Conservation (phyloP, 2,329 filamentous ascomycete genomes). For the Calonectria pteridis region DNA sequence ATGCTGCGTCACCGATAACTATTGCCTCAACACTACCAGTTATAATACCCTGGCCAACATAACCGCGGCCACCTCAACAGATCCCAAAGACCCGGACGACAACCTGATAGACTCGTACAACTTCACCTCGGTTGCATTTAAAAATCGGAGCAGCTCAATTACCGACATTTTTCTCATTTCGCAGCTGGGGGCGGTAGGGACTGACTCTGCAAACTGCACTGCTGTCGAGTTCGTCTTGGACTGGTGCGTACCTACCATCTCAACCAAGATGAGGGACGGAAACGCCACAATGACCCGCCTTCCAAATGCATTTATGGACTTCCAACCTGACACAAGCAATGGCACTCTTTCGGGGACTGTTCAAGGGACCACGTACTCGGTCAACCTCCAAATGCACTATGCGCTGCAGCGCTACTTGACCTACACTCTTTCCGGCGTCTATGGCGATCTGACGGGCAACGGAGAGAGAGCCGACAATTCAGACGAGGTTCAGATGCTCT, state of each 20-base stretch:
- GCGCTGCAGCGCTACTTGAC: neutral
- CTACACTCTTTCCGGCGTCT: neutral
- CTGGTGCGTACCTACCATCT: neutral
- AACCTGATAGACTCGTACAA: neutral
- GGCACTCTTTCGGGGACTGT: neutral
- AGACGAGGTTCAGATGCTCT: neutral
- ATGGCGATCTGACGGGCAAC: neutral
- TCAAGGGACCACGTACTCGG: neutral
- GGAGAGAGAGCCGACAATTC: neutral
- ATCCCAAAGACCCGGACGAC: neutral
- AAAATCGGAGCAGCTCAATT: neutral
- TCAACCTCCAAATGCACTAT: neutral
- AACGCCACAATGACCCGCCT: neutral
- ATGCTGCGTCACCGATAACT: neutral
- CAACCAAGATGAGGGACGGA: neutral
- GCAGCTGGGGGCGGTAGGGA: neutral
- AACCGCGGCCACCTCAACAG: neutral
- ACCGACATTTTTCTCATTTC: neutral
- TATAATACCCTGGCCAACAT: neutral
- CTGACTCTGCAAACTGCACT: neutral
- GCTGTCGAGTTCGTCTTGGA: neutral
- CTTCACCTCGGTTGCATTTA: neutral
- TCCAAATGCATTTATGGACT: neutral
- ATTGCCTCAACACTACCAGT: neutral
- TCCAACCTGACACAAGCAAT: neutral